phyloP scores from a whole-genome alignment of 2,329 filamentous ascomycete genomes.

The Sclerotinia sclerotiorum region DNA sequence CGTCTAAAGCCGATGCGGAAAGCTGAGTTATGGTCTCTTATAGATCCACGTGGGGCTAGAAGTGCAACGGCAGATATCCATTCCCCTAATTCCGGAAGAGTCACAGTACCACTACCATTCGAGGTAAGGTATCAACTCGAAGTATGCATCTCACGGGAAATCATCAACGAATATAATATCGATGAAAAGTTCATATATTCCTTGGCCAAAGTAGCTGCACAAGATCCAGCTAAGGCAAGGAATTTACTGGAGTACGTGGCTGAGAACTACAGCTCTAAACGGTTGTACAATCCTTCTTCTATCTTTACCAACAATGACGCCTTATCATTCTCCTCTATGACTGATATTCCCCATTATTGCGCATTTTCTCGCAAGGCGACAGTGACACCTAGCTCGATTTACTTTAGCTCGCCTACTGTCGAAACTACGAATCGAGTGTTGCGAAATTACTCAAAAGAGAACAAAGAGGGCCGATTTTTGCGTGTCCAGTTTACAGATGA shows the following conservation, averaged over 20 bases:
- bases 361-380: conserved; percentile 72
- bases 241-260: conserved; percentile 73
- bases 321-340: conserved; percentile 47
- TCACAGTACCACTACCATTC: conserved; percentile 57
- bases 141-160: conserved; percentile 80
- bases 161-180: conserved; percentile 75
- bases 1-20: conserved; percentile 41
- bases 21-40: conserved; percentile 48
- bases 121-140: conserved; percentile 86
- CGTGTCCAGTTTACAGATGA: conserved; percentile 91
- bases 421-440: conserved; percentile 89
- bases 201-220: conserved; percentile 53
- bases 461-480: conserved; percentile 74
- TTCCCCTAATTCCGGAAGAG: conserved; percentile 32
- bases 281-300: conserved; percentile 67
- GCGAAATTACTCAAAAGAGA: conserved; percentile 61
- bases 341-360: conserved; percentile 68
- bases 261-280: conserved; percentile 54
- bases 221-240: conserved; percentile 52
- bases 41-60: conserved; percentile 34
- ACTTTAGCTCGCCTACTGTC: conserved; percentile 72
- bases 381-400: conserved; percentile 81
- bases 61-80: conserved; percentile 28
- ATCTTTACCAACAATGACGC: conserved; percentile 63
- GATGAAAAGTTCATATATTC: conserved; percentile 63